Evolutionary conservation across 2,329 filamentous ascomycete genomes (phyloP), one percentile per base, ranked within the genome.

Genomic region (Macrophomina phaseolina): DNA sequence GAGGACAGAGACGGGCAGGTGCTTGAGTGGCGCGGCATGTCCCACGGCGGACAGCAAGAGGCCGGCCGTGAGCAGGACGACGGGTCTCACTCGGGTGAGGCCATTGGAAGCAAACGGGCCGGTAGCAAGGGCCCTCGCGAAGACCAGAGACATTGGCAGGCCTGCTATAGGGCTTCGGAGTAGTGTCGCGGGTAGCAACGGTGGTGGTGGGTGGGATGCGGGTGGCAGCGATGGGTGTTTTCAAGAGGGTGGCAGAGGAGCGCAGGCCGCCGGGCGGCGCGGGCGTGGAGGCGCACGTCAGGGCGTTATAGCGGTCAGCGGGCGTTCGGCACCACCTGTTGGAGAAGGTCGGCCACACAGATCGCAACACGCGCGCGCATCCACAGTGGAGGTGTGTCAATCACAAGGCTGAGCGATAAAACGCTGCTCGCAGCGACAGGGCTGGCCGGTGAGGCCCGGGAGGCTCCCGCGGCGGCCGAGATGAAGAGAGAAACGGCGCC

Each of bases 1-100:
- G 46, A 77, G 67, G 7, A 71, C 67, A 53, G 66, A 63, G 11
- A 75, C 60, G 42, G 72, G 62, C 62, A 71, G 67, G 62, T 71
- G 73, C 67, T 74, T 71, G 65, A 77, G 68, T 46, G 77, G 77
- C 52, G 78, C 69, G 46, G 76, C 77, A 65, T 72, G 75, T 62
- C 74, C 75, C 53, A 77, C 66, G 51, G 77, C 75, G 67, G 73
- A 70, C 63, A 74, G 73, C 68, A 71, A 71, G 66, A 78, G 75
- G 67, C 75, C 70, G 67, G 67, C 40, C 34, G 78, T 68, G 70
- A 71, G 70, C 64, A 74, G 52, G 66, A 72, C 76, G 65, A 69
- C 68, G 38, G 69, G 68, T 28, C 69, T 69, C 51, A 58, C 51
- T 60, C 71, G 42, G 42, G 42, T 16, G 42, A 45, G 42, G 42